Evolutionary conservation across 192 early-diverging fungal species (phyloP), one percentile per base, ranked within the genome.

Genomic region (Podila clonocystis): DNA sequence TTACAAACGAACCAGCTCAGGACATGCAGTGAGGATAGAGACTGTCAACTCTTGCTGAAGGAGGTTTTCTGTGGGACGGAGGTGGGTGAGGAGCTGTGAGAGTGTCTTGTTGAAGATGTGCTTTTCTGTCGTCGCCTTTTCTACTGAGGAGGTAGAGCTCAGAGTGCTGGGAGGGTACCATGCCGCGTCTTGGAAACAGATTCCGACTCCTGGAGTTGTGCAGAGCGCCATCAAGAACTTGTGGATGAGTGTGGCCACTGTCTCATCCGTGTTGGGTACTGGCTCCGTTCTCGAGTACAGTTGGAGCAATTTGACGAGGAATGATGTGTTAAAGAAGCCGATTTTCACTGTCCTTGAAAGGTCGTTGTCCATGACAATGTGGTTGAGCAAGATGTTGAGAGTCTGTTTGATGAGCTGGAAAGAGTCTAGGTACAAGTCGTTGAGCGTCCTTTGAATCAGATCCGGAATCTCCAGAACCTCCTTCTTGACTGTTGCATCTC

Each of bases 1-100:
- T 89, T 87, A 96, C 93, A 80, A 63, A 69, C 89, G 88, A 22
- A 94, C 87, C 15, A 95, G 75, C 61, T 95, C 94, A 4, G 94
- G 94, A 72, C 92, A 95, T 48, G 84, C 87, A 33, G 71, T 62
- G 33, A 96, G 67, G 31, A 93, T 88, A 15, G 83, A 83, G 9
- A 96, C 82, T 7, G 94, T 69, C 13, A 94, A 68, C 62, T 86
- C 85, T 67, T 91, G 89, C 74, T 96, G 95, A 3, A 85, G 72
- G 17, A 84, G 63, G 70, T 93, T 86, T 58, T 94, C 91, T 5
- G 87, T 84, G 20, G 92, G 92, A 19, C 88, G 86, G 38, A 96
- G 76, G 20, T 82, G 72, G 15, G 65, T 57, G 13, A 92, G 79
- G 45, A 94, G 91, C 58, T 86, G 86, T 8, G 71, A 85, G 5